Conservation (phyloP, 192 early-diverging fungal species). For the Backusella morwellensis region DNA sequence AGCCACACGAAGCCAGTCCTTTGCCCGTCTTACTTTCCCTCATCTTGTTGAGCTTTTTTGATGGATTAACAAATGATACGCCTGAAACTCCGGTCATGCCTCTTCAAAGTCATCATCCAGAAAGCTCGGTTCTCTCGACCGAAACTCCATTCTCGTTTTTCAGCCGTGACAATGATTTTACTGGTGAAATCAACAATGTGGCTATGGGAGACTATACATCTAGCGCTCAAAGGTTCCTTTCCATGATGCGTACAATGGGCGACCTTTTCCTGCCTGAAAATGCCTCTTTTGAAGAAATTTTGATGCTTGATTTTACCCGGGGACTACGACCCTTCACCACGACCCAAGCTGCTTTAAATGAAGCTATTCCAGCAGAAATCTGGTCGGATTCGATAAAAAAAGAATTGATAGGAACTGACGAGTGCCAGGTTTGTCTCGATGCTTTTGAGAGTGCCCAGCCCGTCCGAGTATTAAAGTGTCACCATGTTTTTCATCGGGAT, state of each 20-base stretch:
- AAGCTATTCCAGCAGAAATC: not conserved
- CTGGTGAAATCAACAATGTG: not conserved
- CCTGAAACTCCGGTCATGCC: not conserved
- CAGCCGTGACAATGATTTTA: not conserved
- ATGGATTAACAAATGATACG: not conserved
- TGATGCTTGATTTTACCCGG: conserved; percentile 12
- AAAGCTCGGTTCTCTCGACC: not conserved
- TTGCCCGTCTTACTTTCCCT: not conserved
- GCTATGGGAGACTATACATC: too few species aligned
- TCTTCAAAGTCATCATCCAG: not conserved
- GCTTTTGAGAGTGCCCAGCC: conserved; percentile 45
- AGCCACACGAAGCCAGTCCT: not conserved
- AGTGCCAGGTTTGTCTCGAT: conserved; percentile 50
- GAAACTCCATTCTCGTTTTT: conserved; percentile 5
- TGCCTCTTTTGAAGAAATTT: conserved; percentile 32
- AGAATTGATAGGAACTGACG: conserved; percentile 8
- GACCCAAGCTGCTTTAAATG: conserved; percentile 18
- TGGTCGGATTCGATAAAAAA: conserved; percentile 14
- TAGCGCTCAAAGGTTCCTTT: not conserved
- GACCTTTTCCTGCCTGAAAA: conserved; percentile 9
- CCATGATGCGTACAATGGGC: not conserved
- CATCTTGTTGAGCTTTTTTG: not conserved
- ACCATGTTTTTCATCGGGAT: conserved; percentile 50
- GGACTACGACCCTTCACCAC: conserved; percentile 18
- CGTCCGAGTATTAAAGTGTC: conserved; percentile 47